Base-by-base conservation (phyloP, 129 eudicot species). In the Deinandra increscens region DNA sequence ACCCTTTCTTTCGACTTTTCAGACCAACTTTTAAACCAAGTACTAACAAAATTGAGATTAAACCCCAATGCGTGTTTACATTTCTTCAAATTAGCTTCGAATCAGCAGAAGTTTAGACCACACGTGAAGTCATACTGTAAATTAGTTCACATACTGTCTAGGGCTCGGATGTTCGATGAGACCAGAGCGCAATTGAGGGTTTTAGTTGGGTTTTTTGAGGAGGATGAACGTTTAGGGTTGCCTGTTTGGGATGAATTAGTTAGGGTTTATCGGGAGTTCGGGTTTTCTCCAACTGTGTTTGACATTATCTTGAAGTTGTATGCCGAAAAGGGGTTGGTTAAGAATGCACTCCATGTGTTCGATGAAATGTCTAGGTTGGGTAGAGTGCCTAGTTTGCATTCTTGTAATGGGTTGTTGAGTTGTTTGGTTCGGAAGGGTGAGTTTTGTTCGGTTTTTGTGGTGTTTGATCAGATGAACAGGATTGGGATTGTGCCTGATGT, bases 371-470 rank as follows among this genome's bases (percentile, higher is more conserved):
- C 79, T 55, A 74, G 72, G 81, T 72, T 72, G 12, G 95, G 98
- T 1, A 63, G 90, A 20, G 70, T 70, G 65, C 90, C 90, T 13
- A 83, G 96, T 67, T 53, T 87, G 84, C 79, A 76, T 65, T 83
- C 86, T 64, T 93, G 98, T 85, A 93, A 89, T 80, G 73, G 80
- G 39, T 74, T 93, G 82, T 55, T 93, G 81, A 80, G 90, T 77
- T 33, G 78, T 71, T 83, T 93, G 73, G 95, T 85, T 56, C 81
- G 68, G 41, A 76, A 72, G 4, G 64, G 87, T n/a, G 82, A 87
- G 19, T 83, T 66, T 61, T 48, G 59, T 42, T 51, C 58, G 9
- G 95, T 75, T 68, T 73, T 70, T 41, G 82, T 71, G 53, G 92
- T 89, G 63, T 93, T 79, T 78, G 88, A 81, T 60, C 96, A 93